Evolutionary conservation across 2,329 filamentous ascomycete species (phyloP).

Genomic region (Pseudonectria buxi): DNA sequence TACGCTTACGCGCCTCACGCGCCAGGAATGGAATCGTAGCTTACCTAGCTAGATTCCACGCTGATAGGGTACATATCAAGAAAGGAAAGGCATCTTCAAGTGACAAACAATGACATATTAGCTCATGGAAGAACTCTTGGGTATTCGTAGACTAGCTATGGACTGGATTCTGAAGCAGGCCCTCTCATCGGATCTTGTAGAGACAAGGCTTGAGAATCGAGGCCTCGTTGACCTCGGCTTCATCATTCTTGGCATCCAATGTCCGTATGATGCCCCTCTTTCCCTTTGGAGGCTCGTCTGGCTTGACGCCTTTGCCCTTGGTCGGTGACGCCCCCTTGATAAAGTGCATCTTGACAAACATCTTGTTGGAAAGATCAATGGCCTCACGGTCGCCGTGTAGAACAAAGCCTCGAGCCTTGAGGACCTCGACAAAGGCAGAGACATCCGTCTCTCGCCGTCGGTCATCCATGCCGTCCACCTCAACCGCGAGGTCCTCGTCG

Average conservation of each 20-base stretch:
- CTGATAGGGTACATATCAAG: too few species aligned
- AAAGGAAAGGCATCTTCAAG: slow-evolving; percentile 2
- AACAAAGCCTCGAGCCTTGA: slow-evolving; percentile 76
- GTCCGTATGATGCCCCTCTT: slow-evolving; percentile 49
- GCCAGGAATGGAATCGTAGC: too few species aligned
- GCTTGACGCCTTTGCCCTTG: slow-evolving; percentile 64
- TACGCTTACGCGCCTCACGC: too few species aligned
- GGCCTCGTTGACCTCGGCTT: slow-evolving; percentile 57
- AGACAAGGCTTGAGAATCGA: slow-evolving; percentile 84
- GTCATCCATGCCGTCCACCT: slow-evolving; percentile 62
- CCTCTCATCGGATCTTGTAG: slow-evolving; percentile 72
- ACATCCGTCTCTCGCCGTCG: slow-evolving; percentile 74
- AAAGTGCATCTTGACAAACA: slow-evolving; percentile 98
- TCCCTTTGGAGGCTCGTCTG: slow-evolving; percentile 50
- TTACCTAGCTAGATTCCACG: too few species aligned
- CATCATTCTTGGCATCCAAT: slow-evolving; percentile 47
- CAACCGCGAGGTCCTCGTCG: slow-evolving; percentile 55
- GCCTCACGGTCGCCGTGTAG: slow-evolving; percentile 59
- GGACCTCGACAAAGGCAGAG: slow-evolving; percentile 75
- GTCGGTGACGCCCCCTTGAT: slow-evolving; percentile 71
- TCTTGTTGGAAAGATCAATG: slow-evolving; percentile 83
- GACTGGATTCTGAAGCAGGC: not conserved
- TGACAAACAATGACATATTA: too few species aligned
- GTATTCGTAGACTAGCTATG: slow-evolving; percentile 12
- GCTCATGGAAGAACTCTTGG: slow-evolving; percentile 4